These are phyloP conservation scores for Ogataea philodendri DNA, from an alignment of 805 yeast genomes.

Conservation along the genomic window DNA sequence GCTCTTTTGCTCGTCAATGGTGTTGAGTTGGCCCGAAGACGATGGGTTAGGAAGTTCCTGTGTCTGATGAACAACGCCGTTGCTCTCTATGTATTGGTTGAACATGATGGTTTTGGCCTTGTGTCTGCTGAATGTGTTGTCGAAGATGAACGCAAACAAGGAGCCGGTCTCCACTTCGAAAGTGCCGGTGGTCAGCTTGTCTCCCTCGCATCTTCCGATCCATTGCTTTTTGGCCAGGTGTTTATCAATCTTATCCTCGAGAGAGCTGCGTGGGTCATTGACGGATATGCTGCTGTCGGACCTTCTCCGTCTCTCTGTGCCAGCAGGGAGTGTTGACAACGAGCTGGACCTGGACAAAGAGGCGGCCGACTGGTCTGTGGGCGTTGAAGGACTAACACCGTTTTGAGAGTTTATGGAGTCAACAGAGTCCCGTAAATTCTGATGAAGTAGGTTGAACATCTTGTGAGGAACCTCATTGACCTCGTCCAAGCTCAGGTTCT, in stretches of 20 bases:
- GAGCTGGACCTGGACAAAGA: conserved; percentile 2
- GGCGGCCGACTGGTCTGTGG: conserved; percentile 1
- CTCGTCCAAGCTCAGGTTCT: conserved; percentile 27
- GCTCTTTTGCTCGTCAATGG: conserved; percentile 12
- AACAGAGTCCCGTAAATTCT: conserved; percentile 20
- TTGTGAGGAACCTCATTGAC: conserved; percentile 33
- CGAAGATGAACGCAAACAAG: conserved; percentile 83
- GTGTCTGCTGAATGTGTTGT: conserved; percentile 85
- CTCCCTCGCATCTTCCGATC: conserved; percentile 57
- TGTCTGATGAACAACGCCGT: not conserved
- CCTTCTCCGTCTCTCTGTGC: conserved; percentile 13
- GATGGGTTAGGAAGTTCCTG: conserved; percentile 3
- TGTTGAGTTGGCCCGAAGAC: conserved; percentile 10
- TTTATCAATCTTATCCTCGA: conserved; percentile 58
- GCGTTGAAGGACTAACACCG: conserved; percentile 4
- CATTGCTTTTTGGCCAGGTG: conserved; percentile 51
- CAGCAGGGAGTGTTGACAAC: not conserved
- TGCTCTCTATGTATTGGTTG: conserved; percentile 40
- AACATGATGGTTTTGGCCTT: conserved; percentile 79
- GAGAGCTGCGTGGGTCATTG: conserved; percentile 27
- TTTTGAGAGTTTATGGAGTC: conserved; percentile 21
- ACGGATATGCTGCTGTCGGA: conserved; percentile 29
- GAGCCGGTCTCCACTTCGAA: conserved; percentile 62
- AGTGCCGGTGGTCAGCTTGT: conserved; percentile 61
- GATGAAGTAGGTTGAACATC: conserved; percentile 25